A percentile compares a stretch with the other conserved stretches of the same genome.
Evolutionary conservation across 805 yeast genomes (phyloP).

Genomic region (Saturnispora diversa): DNA sequence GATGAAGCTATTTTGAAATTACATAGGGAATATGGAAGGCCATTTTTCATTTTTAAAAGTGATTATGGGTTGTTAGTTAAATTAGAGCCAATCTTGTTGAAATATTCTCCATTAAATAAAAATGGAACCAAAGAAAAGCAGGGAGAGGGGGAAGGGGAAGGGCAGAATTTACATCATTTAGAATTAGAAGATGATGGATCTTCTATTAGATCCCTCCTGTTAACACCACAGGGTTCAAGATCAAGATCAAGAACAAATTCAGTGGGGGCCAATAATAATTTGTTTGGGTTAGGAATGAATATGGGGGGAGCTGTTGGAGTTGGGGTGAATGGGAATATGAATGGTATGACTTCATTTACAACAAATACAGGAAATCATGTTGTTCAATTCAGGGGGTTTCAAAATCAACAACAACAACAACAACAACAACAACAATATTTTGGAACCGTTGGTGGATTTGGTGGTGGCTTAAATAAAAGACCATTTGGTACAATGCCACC

Average conservation of each 20-base stretch:
- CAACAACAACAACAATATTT: background rate
- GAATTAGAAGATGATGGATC: slow-evolving; percentile 19
- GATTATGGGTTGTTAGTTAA: slow-evolving; percentile 62
- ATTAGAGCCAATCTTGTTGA: slow-evolving; percentile 52
- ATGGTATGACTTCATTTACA: slow-evolving; percentile 16
- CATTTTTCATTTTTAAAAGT: slow-evolving; percentile 73
- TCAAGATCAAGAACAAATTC: slow-evolving; percentile 9
- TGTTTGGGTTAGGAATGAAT: slow-evolving; percentile 5
- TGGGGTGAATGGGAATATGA: slow-evolving; percentile 10
- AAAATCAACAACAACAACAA: slow-evolving; percentile 3
- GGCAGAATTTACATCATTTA: no score
- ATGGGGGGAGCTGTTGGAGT: no score
- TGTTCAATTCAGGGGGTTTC: slow-evolving; percentile 25
- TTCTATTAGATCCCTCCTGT: slow-evolving; percentile 18
- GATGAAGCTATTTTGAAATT: slow-evolving; percentile 60
- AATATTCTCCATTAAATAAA: slow-evolving; percentile 44
- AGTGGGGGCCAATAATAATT: slow-evolving; percentile 1
- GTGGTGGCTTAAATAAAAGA: background rate
- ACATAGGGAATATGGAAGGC: slow-evolving; percentile 60
- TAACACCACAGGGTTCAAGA: slow-evolving; percentile 18
- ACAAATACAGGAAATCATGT: slow-evolving; percentile 27
- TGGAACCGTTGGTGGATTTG: background rate
- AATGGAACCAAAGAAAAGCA: slow-evolving; percentile 1
- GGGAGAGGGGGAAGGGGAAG: no score
- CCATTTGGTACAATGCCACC: background rate